Base-by-base conservation (phyloP, 1,284 basidiomycete genomes). In the Grifola frondosa region DNA sequence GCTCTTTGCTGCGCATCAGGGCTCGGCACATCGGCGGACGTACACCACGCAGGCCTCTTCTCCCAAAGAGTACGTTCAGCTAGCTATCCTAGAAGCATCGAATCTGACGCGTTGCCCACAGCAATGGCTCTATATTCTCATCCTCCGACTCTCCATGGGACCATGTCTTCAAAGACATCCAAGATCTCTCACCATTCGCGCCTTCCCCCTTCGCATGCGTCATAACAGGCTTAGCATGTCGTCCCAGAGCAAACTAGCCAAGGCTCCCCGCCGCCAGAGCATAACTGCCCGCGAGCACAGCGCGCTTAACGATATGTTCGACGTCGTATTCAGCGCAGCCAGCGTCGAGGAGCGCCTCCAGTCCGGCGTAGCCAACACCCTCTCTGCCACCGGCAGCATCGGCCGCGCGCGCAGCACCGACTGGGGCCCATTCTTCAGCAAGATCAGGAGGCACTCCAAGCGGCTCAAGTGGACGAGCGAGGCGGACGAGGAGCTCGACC, bases 261-360 rank as follows among this genome's bases (percentile, higher is more conserved):
- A 37, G 24, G 10, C 23, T 16, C 10, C 57, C 11, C 72, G 74
- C 26, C 72, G 73, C 25, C 77, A 84, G 53, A 68, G 77, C 13
- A 80, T 89, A 76, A 86, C 84, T 3, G 77, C 77, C 1, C 74
- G 73, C 34, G 87, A 89, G 65, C 71, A 75, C 49, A 72, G 61
- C 44, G 77, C 77, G 2, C 82, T 89, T 50, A 76, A 84, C 53
- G 78, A 81, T 23, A 84, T 88, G 76, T 86, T 88, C 55, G 73
- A 80, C 55, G 67, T 83, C 66, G 79, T 89, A 30, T 87, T 88
- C 59, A 67, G 75, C 38, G 76, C 78, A 9, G 74, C 71, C 34
- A 65, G 69, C 21, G 66, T 71, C 36, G 60, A 62, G n/a, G 59
- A 62, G 55, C 58, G 50, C 35, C 30, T 15, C 9, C 39, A 31